Evolutionary conservation across 331 rosid species (phyloP).

Genomic region (Telfairia occidentalis): DNA sequence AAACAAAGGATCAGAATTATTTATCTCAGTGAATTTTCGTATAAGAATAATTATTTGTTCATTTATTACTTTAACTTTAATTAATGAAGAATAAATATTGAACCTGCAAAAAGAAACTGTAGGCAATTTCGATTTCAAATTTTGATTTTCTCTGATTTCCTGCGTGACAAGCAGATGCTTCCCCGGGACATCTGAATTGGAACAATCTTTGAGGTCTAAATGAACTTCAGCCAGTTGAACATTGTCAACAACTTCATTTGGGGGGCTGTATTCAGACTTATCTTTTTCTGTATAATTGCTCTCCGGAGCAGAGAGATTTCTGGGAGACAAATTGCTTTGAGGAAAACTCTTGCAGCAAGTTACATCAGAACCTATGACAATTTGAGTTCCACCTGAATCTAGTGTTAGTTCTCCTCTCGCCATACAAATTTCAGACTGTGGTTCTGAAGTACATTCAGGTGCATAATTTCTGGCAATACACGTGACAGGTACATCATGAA

Average conservation of each 20-base stretch:
- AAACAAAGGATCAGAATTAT: background rate
- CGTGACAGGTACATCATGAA: slow-evolving; percentile 18
- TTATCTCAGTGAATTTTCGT: background rate
- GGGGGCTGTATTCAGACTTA: slow-evolving; percentile 23
- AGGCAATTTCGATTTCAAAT: slow-evolving; percentile 26
- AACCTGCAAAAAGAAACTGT: slow-evolving; percentile 36
- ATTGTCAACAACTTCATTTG: slow-evolving; percentile 18
- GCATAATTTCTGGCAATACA: slow-evolving; percentile 21
- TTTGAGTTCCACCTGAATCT: slow-evolving; percentile 26
- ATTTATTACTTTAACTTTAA: background rate
- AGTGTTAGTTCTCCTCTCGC: slow-evolving; percentile 14
- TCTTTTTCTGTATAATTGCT: slow-evolving; percentile 23
- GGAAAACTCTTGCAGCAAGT: slow-evolving; percentile 23
- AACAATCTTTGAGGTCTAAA: slow-evolving; percentile 24
- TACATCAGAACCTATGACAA: slow-evolving; percentile 13
- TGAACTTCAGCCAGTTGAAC: slow-evolving; percentile 23
- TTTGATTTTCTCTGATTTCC: slow-evolving; percentile 25
- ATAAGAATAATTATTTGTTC: background rate
- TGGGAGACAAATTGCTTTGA: slow-evolving; percentile 27
- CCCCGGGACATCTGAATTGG: slow-evolving; percentile 18
- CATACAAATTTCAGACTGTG: slow-evolving; percentile 20
- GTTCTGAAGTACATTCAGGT: slow-evolving; percentile 22
- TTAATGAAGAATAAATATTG: slow-evolving; percentile 10
- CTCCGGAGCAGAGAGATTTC: slow-evolving; percentile 19
- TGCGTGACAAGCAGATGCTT: slow-evolving; percentile 19